A percentile compares a stretch with the other conserved stretches of the same genome.
Conservation (phyloP, 345 rosid species). For the Eutrema heterophyllum region DNA sequence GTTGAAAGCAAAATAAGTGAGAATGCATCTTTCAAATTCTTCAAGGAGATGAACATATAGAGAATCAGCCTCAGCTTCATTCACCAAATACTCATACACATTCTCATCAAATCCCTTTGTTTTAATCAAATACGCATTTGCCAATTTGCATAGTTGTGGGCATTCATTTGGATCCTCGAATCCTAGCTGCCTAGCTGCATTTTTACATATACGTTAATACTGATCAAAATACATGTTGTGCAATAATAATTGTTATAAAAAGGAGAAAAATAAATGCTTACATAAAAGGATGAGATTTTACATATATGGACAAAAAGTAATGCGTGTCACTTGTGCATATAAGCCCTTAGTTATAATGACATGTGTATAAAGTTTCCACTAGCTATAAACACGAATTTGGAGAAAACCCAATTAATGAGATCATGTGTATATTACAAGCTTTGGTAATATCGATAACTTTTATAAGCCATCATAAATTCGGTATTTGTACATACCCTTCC, state of each 20-base stretch:
- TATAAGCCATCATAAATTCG: background rate
- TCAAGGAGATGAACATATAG: conserved; percentile 57
- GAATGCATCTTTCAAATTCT: conserved; percentile 80
- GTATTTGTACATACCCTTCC: background rate
- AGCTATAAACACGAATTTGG: too few species aligned
- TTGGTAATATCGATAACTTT: background rate
- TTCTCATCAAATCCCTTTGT: conserved; percentile 54
- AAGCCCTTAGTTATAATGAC: too few species aligned
- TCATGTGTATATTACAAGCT: background rate
- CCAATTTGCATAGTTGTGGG: conserved; percentile 65
- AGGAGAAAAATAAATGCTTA: background rate
- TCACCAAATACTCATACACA: conserved; percentile 45
- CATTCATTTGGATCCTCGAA: conserved; percentile 61
- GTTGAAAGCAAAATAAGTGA: conserved; percentile 78
- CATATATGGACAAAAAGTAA: too few species aligned
- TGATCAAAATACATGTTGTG: background rate
- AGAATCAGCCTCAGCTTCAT: conserved; percentile 50
- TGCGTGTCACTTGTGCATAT: too few species aligned
- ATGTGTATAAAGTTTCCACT: background rate
- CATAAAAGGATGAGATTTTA: background rate
- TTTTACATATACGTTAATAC: background rate
- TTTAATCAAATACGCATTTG: conserved; percentile 49
- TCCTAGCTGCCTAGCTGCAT: conserved; percentile 80
- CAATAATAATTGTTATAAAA: background rate
- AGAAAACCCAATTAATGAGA: too few species aligned